A percentile compares a stretch with the other conserved stretches of the same genome.
Evolutionary conservation across 1,284 basidiomycete species (phyloP).

Genomic region (Inonotus hispidus): DNA sequence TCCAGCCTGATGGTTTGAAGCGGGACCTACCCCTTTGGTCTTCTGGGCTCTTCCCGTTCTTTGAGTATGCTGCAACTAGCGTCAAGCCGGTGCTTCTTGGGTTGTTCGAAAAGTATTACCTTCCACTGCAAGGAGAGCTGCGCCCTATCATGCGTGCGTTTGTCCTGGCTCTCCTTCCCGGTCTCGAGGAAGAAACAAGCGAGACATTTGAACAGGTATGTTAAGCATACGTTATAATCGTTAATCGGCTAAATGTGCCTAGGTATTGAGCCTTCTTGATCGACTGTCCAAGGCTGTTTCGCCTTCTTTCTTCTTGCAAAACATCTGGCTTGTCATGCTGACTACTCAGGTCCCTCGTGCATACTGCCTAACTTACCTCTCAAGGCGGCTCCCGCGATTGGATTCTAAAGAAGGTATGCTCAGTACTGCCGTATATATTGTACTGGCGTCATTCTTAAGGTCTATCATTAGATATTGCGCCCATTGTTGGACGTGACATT

Average conservation of each 20-base stretch:
- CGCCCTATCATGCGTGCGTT: constrained; percentile 92
- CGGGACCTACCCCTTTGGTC: constrained; percentile 93
- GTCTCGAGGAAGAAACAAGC: constrained; percentile 91
- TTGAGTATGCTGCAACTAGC: constrained; percentile 95
- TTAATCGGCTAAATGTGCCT: background rate
- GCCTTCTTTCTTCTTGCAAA: constrained; percentile 89
- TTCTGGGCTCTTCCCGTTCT: constrained; percentile 95
- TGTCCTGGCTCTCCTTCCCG: constrained; percentile 88
- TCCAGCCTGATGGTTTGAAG: constrained; percentile 81
- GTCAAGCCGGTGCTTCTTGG: constrained; percentile 84
- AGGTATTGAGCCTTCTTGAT: constrained; percentile 85
- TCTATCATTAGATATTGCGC: constrained; percentile 52
- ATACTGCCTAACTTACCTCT: constrained; percentile 84
- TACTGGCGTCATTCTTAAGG: background rate
- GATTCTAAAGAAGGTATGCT: constrained; percentile 62
- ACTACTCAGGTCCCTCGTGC: constrained; percentile 85
- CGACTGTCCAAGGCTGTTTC: constrained; percentile 78
- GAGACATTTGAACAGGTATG: constrained; percentile 93
- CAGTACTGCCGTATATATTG: background rate
- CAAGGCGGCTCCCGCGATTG: constrained; percentile 68
- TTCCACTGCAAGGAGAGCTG: constrained; percentile 78
- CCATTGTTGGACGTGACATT: constrained; percentile 78
- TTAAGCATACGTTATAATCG: background rate
- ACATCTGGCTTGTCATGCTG: constrained; percentile 90
- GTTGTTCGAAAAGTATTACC: constrained; percentile 86